phyloP scores from a whole-genome alignment of 1,284 basidiomycete genomes.

The Trichosporon sp. region DNA sequence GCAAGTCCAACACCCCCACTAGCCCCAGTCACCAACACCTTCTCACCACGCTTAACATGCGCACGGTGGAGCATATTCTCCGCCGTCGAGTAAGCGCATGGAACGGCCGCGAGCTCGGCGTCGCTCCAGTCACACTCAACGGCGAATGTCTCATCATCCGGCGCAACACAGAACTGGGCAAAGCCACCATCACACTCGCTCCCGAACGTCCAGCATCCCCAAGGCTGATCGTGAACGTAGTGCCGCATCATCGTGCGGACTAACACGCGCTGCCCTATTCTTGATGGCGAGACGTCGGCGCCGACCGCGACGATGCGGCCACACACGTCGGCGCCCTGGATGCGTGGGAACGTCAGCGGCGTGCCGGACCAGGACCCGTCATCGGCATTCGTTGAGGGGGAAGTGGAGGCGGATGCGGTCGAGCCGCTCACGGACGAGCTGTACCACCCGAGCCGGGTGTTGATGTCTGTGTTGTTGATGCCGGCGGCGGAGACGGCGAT shows the following conservation, averaged over 20 bases:
- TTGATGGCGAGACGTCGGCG: not conserved
- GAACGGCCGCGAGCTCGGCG: constrained; percentile 21
- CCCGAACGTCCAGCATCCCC: constrained; percentile 23
- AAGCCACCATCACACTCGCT: constrained; percentile 25
- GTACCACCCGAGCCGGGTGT: constrained; percentile 27
- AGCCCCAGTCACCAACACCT: constrained; percentile 19
- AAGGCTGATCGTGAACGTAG: constrained; percentile 15
- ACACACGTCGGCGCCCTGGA: constrained; percentile 24
- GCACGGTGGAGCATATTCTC: constrained; percentile 25
- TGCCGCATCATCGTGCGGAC: constrained; percentile 26
- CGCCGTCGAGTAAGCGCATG: constrained; percentile 23
- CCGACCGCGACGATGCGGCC: constrained; percentile 20
- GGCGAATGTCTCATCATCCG: constrained; percentile 5
- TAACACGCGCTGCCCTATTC: constrained; percentile 19
- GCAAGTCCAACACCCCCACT: constrained; percentile 22
- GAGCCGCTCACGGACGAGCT: constrained; percentile 6
- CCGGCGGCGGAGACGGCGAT: constrained; percentile 20
- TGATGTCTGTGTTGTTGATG: constrained; percentile 26
- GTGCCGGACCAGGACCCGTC: constrained; percentile 22
- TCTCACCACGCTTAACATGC: not conserved
- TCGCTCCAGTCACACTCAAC: constrained; percentile 13
- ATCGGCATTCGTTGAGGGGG: not conserved
- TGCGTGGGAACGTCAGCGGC: constrained; percentile 19
- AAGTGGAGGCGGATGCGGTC: not conserved
- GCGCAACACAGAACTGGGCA: constrained; percentile 23